Base-by-base conservation (phyloP, 2,329 filamentous ascomycete genomes). In the Elsinoe necatrix region DNA sequence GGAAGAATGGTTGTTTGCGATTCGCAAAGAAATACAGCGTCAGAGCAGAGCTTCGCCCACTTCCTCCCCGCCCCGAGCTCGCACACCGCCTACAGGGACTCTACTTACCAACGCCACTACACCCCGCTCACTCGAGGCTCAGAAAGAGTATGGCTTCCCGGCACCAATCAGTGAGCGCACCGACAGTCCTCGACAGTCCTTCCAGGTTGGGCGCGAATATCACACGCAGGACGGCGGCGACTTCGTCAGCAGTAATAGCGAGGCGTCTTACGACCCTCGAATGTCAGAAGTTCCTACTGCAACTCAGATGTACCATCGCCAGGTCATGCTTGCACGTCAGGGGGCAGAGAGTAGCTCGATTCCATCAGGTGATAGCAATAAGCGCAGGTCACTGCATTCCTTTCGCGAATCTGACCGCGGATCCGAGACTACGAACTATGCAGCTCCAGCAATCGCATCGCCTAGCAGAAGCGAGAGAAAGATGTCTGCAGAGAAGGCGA, bases 1-100 rank as follows among this genome's bases (percentile, higher is more conserved):
- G 85, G 84, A 89, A 59, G 72, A 75, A 42, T 93, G 88, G 88
- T 81, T 92, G 67, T 76, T 78, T 1, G 75, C 78, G 0, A 72
- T 92, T 27, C 80, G 87, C 37, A 78, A 78, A 56, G 83, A 87
- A 64, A 90, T 92, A 54, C 83, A 88, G 63, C 74, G 54, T 23
- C 41, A 31, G 18, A 37, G 41, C 54, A 47, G 20, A n/a, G n/a
- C 48, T 8, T 52, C 48, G 14, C 48, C 48, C 3, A 52, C 48
- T 6, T 35, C 48, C 7, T 52, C 48, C 14, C 48, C 48, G 11
- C 31, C 29, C n/a, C 31, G 48, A 35, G 20, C 48, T 14, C 29
- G 48, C 14, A 35, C 31, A 20, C 48, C 29, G 12, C 29, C 29
- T 2, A 25, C 31, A 7, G 48, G 39, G 31, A n/a, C 27, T 16